Base-by-base conservation (phyloP, 2,329 filamentous ascomycete genomes). In the Microcyclosporella mali region DNA sequence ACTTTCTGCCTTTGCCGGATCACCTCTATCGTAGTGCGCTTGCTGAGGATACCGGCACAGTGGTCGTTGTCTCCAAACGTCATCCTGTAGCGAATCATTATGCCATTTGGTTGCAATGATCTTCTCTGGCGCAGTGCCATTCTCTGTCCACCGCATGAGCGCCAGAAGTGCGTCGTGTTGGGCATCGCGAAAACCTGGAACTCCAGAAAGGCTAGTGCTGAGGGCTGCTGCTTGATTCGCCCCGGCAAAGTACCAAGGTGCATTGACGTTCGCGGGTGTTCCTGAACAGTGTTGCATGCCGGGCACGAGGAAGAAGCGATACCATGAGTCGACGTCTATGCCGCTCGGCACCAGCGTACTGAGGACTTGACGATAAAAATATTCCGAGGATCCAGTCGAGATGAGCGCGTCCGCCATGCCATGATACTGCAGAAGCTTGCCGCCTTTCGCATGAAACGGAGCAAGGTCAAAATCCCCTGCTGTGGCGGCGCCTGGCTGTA, bases 341-440 rank as follows among this genome's bases (percentile, higher is more conserved):
- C 62, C 65, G 10, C 52, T 46, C 0, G 64, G 61, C n/a, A 58
- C 45, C 17, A 70, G 45, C 0, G 59, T 59, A 6, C 57, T 57
- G n/a, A 56, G 36, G 1, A 76, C 67, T 12, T 69, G 65, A 14
- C 68, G 63, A 58, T 75, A 74, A 54, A 68, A 81, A 56, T 74
- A 74, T 8, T 72, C 67, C 2, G 70, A 72, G 15, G 72, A 68
- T 0, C 70, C 69, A 0, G 70, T 70, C 11, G 73, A 68, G 41
- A 79, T 81, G 6, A 66, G 54, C 1, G 52, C 63, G 47, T 71
- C 69, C 6, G 56, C 52, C 31, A 75, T 66, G 10, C 72, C 67
- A 31, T 75, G 68, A 46, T 67, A 51, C 15, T 55, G 63, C 32
- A 65, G 60, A 34, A 60, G 58, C 46, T 70, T 71, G 6, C 68